These are phyloP conservation scores for Cladosporium sp. DNA, from an alignment of 2,329 filamentous ascomycete genomes.

Conservation along the genomic window DNA sequence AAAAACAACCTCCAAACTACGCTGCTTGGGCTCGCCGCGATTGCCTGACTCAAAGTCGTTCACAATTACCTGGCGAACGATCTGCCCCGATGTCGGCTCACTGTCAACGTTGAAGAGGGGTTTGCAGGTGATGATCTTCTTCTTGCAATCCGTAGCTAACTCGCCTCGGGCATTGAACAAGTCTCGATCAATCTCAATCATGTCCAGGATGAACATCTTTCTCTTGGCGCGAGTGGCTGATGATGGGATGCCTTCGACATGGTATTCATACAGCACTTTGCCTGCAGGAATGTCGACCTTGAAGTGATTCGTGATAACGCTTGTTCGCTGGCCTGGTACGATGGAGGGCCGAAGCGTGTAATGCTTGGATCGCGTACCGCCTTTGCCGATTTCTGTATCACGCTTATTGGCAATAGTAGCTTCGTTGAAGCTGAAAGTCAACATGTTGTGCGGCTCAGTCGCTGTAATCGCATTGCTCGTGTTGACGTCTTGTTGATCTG, in stretches of 20 bases:
- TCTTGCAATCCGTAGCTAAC: constrained; percentile 15
- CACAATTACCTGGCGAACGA: not conserved
- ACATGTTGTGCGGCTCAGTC: too few relatives aligned
- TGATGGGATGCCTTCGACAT: constrained; percentile 10
- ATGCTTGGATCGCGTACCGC: too few relatives aligned
- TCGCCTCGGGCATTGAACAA: constrained; percentile 3
- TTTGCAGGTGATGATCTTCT: constrained; percentile 13
- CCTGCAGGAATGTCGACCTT: not conserved
- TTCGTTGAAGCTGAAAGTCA: too few relatives aligned
- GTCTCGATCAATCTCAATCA: constrained; percentile 11
- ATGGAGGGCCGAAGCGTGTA: not conserved
- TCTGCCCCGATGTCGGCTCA: not conserved
- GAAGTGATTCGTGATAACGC: constrained; percentile 16
- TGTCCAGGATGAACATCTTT: constrained; percentile 9
- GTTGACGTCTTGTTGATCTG: too few relatives aligned
- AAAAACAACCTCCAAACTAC: not conserved
- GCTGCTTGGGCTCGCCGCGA: not conserved
- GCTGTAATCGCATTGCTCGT: too few relatives aligned
- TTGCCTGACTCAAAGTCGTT: not conserved
- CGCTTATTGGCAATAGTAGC: too few relatives aligned
- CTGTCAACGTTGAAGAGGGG: not conserved
- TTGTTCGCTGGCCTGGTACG: not conserved
- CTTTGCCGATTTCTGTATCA: too few relatives aligned
- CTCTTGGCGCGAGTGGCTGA: constrained; percentile 7
- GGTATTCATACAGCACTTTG: constrained; percentile 16